Percentiles rank a stretch among this genome's conserved stretches.
Evolutionary conservation across 345 rosid species (phyloP).

Genomic region (Lenwebbia sp.): DNA sequence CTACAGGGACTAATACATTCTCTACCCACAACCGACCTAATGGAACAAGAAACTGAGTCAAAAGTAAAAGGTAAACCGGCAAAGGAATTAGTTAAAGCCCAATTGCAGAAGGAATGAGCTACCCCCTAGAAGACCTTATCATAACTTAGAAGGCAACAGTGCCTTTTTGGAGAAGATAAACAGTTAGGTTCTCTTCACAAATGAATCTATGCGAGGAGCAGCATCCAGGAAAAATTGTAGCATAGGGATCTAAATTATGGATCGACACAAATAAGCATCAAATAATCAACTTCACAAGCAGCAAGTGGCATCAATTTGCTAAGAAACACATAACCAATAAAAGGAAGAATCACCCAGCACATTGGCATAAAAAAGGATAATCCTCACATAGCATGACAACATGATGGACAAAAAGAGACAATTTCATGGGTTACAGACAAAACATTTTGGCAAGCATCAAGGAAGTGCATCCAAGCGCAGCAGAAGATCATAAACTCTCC

Average conservation of each 20-base stretch:
- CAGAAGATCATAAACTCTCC: neutral
- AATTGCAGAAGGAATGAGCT: neutral
- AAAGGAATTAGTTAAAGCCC: neutral
- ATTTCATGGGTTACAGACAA: neutral
- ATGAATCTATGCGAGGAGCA: neutral
- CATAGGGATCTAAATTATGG: neutral
- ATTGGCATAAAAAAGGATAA: neutral
- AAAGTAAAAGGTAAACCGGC: neutral
- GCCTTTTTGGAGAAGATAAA: neutral
- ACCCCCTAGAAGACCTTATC: neutral
- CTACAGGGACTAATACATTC: neutral
- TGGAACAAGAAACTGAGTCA: neutral
- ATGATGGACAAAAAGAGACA: neutral
- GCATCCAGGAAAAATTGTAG: neutral
- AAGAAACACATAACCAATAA: neutral
- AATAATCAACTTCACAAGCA: neutral
- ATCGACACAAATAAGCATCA: neutral
- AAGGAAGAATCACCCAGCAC: neutral
- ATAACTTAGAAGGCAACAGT: neutral
- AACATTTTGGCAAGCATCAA: neutral
- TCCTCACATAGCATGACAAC: neutral
- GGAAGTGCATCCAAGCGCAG: neutral
- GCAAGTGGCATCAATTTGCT: neutral
- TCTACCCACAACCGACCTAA: neutral
- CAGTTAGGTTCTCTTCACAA: neutral